Evolutionary conservation across 176 grass and related monocot genomes (phyloP).

Genomic region (Carex cristatella): DNA sequence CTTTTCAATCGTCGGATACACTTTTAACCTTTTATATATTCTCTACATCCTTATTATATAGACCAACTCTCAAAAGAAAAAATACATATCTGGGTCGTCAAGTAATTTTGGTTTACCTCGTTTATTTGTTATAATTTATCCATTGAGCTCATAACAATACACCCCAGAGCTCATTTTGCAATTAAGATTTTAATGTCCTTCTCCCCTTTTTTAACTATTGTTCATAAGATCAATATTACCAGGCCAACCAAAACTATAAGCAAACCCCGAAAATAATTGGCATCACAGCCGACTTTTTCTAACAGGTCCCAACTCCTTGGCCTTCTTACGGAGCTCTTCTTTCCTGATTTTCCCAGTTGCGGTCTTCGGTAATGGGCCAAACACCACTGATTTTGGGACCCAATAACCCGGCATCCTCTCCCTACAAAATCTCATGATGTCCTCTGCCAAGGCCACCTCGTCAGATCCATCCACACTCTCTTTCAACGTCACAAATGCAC

Average conservation of each 20-base stretch:
- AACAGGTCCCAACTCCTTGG: slow-evolving; percentile 71
- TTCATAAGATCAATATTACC: not conserved
- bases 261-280: not conserved
- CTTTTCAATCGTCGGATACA: no score
- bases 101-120: not conserved
- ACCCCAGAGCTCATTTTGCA: not conserved
- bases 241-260: not conserved
- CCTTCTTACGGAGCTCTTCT: slow-evolving; percentile 64
- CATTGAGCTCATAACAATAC: not conserved
- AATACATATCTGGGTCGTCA: not conserved
- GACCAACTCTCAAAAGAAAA: no score
- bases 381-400: slow-evolving; percentile 81
- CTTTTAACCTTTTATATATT: no score
- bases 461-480: slow-evolving; percentile 39
- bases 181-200: not conserved
- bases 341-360: slow-evolving; percentile 87
- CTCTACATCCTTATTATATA: no score
- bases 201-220: no score
- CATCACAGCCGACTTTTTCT: slow-evolving; percentile 54
- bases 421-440: slow-evolving; percentile 74
- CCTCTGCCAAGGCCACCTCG: slow-evolving; percentile 34
- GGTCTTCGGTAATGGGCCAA: slow-evolving; percentile 79
- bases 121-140: not conserved
- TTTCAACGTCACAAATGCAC: slow-evolving; percentile 70
- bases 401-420: slow-evolving; percentile 72